Evolutionary conservation across 768 basidiomycete genomes (phyloP).

Genomic region (Podaxis sp.): DNA sequence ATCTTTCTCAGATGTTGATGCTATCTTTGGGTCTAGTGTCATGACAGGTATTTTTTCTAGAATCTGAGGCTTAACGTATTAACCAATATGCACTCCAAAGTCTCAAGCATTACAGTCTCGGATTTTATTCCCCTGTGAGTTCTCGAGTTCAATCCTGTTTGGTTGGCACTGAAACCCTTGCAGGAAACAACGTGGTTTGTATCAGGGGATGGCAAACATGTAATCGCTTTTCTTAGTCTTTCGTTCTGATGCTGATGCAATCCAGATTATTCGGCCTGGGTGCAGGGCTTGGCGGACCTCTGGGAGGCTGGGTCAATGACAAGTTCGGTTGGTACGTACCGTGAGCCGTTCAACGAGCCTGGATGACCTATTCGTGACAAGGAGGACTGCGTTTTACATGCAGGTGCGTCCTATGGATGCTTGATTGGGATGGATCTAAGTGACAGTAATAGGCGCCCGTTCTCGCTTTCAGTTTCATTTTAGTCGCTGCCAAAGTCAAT

Average conservation of each 20-base stretch:
- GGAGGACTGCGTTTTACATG: slow-evolving; percentile 82
- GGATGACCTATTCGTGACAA: slow-evolving; percentile 15
- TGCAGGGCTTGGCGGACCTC: slow-evolving; percentile 71
- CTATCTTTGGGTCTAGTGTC: slow-evolving; percentile 43
- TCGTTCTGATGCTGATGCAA: slow-evolving; percentile 5
- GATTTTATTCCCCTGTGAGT: slow-evolving; percentile 87
- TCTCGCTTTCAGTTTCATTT: slow-evolving; percentile 60
- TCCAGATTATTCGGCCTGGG: slow-evolving; percentile 79
- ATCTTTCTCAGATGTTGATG: slow-evolving; percentile 18
- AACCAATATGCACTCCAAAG: slow-evolving; percentile 34
- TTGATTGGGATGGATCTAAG: slow-evolving; percentile 10
- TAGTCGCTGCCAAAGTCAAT: slow-evolving; percentile 76
- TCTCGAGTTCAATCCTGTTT: slow-evolving; percentile 8
- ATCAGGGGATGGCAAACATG: slow-evolving; percentile 91
- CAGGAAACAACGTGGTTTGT: slow-evolving; percentile 83
- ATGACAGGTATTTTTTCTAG: slow-evolving; percentile 64
- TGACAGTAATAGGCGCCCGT: slow-evolving; percentile 59
- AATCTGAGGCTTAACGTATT: slow-evolving; percentile 14
- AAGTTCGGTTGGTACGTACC: slow-evolving; percentile 72
- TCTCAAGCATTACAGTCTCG: slow-evolving; percentile 77
- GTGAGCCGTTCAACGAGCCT: slow-evolving; percentile 2
- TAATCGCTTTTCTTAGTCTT: slow-evolving; percentile 28
- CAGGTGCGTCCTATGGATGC: slow-evolving; percentile 48
- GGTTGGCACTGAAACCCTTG: slow-evolving; percentile 8
- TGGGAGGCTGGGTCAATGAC: slow-evolving; percentile 86